Evolutionary conservation across 495 filamentous ascomycete genomes (phyloP).

Genomic region (Podospora sp.): DNA sequence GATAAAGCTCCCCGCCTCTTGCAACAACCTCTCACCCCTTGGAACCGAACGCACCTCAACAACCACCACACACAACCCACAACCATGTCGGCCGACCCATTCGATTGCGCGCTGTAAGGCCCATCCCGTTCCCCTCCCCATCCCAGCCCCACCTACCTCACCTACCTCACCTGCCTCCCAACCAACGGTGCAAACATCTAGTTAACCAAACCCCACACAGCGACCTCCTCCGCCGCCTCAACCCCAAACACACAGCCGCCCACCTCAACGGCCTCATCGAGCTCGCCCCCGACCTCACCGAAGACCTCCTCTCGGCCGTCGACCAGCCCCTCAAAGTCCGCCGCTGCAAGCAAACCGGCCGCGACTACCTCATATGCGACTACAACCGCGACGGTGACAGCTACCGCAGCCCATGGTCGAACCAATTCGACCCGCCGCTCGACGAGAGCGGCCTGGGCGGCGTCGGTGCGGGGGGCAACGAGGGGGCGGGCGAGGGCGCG

Average conservation of each 20-base stretch:
- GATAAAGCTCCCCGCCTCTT: not conserved
- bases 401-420: conserved; percentile 96
- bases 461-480: conserved; percentile 40
- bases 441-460: conserved; percentile 49
- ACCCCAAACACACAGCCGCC: conserved; percentile 82
- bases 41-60: not conserved
- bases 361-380: conserved; percentile 98
- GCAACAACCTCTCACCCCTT: conserved; percentile 4
- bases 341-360: conserved; percentile 82
- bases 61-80: not conserved
- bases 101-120: conserved; percentile 80
- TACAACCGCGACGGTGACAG: conserved; percentile 99
- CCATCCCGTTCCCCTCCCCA: conserved; percentile 20
- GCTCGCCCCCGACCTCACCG: conserved; percentile 86
- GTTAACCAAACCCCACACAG: conserved; percentile 46
- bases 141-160: conserved; percentile 6
- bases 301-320: conserved; percentile 96
- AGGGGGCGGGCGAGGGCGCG: conserved; percentile 62
- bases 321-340: conserved; percentile 90
- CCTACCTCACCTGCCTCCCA: no score
- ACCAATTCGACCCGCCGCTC: conserved; percentile 91
- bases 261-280: conserved; percentile 85
- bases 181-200: conserved; percentile 12
- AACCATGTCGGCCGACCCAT: conserved; percentile 60
- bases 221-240: conserved; percentile 96